These are phyloP conservation scores for Termitomyces titanicus DNA, from an alignment of 768 basidiomycete species.

Conservation along the genomic window DNA sequence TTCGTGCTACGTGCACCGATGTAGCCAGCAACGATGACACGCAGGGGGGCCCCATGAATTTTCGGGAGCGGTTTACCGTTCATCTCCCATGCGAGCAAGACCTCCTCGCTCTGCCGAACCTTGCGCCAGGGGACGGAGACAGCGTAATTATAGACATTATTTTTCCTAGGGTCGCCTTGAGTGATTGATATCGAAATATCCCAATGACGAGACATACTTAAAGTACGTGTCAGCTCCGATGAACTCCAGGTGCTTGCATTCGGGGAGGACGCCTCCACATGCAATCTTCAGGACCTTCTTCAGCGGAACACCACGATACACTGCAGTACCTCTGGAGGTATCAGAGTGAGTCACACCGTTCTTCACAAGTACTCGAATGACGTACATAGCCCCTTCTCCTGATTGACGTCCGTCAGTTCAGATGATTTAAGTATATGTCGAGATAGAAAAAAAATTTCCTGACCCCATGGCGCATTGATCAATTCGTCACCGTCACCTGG, in stretches of 20 bases:
- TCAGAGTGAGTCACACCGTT: background rate
- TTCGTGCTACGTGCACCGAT: slow-evolving; percentile 54
- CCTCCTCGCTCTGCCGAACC: slow-evolving; percentile 43
- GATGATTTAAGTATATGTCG: background rate
- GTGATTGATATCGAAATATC: background rate
- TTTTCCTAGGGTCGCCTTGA: slow-evolving; percentile 21
- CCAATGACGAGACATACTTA: slow-evolving; percentile 29
- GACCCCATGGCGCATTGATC: slow-evolving; percentile 47
- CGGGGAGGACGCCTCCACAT: slow-evolving; percentile 45
- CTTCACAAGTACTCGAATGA: background rate
- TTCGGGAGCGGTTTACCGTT: slow-evolving; percentile 45
- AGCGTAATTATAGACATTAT: slow-evolving; percentile 34
- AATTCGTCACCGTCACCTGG: slow-evolving; percentile 54
- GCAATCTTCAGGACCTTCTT: slow-evolving; percentile 52
- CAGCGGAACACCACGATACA: slow-evolving; percentile 48
- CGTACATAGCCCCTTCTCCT: slow-evolving; percentile 47
- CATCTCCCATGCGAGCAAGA: slow-evolving; percentile 53
- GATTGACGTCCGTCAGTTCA: background rate
- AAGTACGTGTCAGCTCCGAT: slow-evolving; percentile 58
- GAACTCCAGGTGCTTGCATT: slow-evolving; percentile 50
- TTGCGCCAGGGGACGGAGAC: slow-evolving; percentile 50
- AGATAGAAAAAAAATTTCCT: slow-evolving; percentile 4
- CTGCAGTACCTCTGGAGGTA: slow-evolving; percentile 41
- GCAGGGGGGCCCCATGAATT: slow-evolving; percentile 48
- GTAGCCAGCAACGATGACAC: slow-evolving; percentile 48